Conservation (phyloP, 208 protist genomes). For the Wallacemonas collosoma region DNA sequence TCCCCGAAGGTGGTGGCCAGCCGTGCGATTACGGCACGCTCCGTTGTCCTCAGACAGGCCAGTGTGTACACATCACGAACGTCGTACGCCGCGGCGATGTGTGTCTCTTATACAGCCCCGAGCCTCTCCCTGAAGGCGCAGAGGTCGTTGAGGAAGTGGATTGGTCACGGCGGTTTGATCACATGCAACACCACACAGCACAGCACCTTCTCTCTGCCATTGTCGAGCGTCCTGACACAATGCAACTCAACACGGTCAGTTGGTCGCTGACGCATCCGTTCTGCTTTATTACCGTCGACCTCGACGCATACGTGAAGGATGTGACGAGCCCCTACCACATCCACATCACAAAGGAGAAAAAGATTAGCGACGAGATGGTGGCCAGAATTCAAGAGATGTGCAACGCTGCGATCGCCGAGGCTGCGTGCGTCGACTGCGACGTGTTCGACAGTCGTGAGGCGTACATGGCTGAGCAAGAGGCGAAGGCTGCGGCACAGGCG, state of each 20-base stretch:
- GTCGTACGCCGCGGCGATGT: constrained; percentile 63
- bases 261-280: constrained; percentile 79
- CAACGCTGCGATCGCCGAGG: constrained; percentile 58
- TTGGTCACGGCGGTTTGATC: constrained; percentile 80
- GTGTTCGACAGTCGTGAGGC: constrained; percentile 50
- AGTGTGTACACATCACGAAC: constrained; percentile 21
- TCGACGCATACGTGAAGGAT: constrained; percentile 33
- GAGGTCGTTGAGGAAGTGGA: constrained; percentile 67
- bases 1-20: constrained; percentile 91
- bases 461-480: constrained; percentile 36
- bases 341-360: constrained; percentile 50
- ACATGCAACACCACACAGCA: constrained; percentile 94
- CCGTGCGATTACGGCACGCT: constrained; percentile 82
- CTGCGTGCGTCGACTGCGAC: constrained; percentile 46
- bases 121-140: constrained; percentile 41
- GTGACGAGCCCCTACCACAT: constrained; percentile 19
- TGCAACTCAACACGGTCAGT: constrained; percentile 72
- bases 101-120: constrained; percentile 55
- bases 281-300: constrained; percentile 75
- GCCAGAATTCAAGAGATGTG: constrained; percentile 54
- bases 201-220: constrained; percentile 90
- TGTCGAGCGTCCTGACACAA: constrained; percentile 45
- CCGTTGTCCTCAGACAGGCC: constrained; percentile 1
- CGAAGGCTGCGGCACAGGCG: background rate
- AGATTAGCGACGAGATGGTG: constrained; percentile 55